These are phyloP conservation scores for Vitis rotundifolia DNA, from an alignment of 164 flowering plant species.

Conservation along the genomic window DNA sequence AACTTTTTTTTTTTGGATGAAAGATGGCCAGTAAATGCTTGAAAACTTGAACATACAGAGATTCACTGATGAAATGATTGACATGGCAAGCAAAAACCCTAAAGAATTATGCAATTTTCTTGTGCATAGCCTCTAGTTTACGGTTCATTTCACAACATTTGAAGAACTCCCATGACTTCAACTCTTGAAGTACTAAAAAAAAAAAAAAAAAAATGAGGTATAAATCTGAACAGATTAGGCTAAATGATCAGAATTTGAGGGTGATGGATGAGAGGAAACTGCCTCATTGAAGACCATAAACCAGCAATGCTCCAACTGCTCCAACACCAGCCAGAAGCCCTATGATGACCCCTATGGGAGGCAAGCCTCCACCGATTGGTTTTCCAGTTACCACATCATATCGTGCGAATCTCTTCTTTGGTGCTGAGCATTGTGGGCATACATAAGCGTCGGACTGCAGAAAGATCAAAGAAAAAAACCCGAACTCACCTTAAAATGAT, in stretches of 20 bases:
- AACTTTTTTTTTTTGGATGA: too few species aligned
- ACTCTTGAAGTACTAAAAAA: background rate
- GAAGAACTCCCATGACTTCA: background rate
- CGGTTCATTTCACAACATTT: background rate
- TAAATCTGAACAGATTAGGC: background rate
- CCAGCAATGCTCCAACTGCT: conserved; percentile 86
- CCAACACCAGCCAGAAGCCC: conserved; percentile 80
- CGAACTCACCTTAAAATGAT: background rate
- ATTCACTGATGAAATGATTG: background rate
- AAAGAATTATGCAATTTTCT: background rate
- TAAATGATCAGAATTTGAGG: too few species aligned
- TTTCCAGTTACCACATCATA: conserved; percentile 84
- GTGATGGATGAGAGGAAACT: too few species aligned
- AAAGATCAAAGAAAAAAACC: background rate
- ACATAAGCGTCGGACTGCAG: conserved; percentile 74
- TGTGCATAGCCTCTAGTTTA: background rate
- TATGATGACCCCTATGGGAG: conserved; percentile 83
- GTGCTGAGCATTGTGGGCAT: conserved; percentile 94
- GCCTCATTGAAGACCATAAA: conserved; percentile 84
- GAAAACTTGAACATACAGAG: too few species aligned
- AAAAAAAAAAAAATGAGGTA: background rate
- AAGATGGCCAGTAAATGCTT: too few species aligned
- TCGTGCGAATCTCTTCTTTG: conserved; percentile 87
- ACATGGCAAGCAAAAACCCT: background rate
- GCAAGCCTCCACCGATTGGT: conserved; percentile 83